Percentiles rank a stretch among this genome's conserved stretches.
phyloP scores from a whole-genome alignment of 2,329 filamentous ascomycete species.

The Fusarium sp. region DNA sequence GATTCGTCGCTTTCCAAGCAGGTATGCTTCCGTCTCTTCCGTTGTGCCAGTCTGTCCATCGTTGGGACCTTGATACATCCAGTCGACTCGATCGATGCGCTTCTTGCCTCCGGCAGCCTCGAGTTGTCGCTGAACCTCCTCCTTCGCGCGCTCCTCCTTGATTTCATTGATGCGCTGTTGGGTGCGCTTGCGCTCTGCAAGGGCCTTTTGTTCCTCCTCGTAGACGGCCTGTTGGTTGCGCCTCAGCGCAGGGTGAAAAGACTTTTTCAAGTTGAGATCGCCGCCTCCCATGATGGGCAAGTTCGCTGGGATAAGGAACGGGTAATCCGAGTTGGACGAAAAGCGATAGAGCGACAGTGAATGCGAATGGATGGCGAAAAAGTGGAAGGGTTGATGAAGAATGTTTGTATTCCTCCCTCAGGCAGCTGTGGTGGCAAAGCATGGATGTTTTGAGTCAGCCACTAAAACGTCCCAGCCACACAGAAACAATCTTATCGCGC shows the following conservation, averaged over 20 bases:
- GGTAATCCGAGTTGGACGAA: constrained; percentile 16
- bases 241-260: constrained; percentile 90
- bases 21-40: constrained; percentile 92
- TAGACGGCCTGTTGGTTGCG: constrained; percentile 91
- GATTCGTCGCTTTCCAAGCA: constrained; percentile 90
- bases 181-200: constrained; percentile 93
- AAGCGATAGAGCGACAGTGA: not conserved
- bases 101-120: constrained; percentile 87
- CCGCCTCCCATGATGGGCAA: constrained; percentile 80
- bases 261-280: constrained; percentile 93
- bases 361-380: constrained; percentile 16
- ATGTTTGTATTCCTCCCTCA: constrained; percentile 1
- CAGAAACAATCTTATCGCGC: constrained; percentile 31
- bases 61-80: constrained; percentile 95
- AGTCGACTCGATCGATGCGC: constrained; percentile 84
- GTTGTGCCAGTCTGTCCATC: constrained; percentile 75
- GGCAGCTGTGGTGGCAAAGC: constrained; percentile 34
- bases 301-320: not conserved
- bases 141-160: constrained; percentile 89
- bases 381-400: not conserved
- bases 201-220: constrained; percentile 88
- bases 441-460: constrained; percentile 11
- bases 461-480: constrained; percentile 18
- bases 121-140: constrained; percentile 88
- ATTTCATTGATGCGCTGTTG: constrained; percentile 92